Evolutionary conservation across 768 basidiomycete species (phyloP).

Genomic region (Suillus brevipes): DNA sequence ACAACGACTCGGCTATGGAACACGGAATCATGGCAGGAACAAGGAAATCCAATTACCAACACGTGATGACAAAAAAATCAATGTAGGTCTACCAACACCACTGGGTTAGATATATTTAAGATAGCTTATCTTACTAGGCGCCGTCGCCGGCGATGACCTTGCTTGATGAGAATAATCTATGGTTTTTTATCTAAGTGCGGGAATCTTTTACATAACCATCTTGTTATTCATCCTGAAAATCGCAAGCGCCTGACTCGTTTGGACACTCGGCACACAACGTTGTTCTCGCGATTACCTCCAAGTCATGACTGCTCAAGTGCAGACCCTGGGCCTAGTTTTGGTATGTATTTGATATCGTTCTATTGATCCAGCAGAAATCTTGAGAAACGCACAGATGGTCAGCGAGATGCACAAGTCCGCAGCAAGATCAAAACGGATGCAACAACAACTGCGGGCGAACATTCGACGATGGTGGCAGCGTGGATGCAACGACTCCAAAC

Average conservation of each 20-base stretch:
- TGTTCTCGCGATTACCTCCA: constrained; percentile 18
- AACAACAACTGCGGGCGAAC: neutral
- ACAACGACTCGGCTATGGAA: no score
- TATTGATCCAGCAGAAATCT: neutral
- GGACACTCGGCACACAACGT: neutral
- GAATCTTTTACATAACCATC: no score
- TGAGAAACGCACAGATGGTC: neutral
- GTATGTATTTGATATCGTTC: neutral
- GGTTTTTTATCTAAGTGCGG: no score
- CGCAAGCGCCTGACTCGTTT: neutral
- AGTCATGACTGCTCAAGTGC: neutral
- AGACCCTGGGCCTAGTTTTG: neutral
- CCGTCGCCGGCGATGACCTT: no score
- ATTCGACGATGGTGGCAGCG: constrained; percentile 20
- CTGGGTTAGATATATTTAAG: no score
- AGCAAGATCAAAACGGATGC: neutral
- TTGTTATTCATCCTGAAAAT: no score
- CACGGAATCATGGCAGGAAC: neutral
- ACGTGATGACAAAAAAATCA: neutral
- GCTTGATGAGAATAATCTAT: no score
- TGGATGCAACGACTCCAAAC: constrained; percentile 31
- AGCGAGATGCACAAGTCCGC: neutral
- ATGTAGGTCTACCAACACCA: no score
- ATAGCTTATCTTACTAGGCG: no score
- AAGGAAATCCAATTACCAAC: neutral